phyloP scores from a whole-genome alignment of 192 early-diverging fungal genomes.

The Lobosporangium transversale region DNA sequence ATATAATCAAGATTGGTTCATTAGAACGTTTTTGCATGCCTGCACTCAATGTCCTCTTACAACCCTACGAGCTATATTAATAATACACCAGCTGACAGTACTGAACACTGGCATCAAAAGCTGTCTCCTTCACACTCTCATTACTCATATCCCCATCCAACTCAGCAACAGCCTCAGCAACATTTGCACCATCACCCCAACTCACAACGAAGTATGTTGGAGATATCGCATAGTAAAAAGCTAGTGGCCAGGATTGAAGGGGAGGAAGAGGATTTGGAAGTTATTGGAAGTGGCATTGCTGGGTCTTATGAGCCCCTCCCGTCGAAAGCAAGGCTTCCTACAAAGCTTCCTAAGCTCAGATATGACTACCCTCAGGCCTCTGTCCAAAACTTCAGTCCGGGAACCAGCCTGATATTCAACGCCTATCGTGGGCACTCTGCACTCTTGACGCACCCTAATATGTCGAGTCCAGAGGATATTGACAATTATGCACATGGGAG shows the following conservation, averaged over 20 bases:
- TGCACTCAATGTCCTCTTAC: conserved; percentile 14
- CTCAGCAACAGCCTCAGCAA: conserved; percentile 9
- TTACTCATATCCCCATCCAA: neutral
- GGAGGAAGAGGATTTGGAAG: conserved; percentile 28
- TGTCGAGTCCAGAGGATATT: neutral
- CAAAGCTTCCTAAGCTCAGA: conserved; percentile 30
- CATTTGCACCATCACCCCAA: conserved; percentile 6
- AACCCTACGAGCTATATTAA: conserved; percentile 9
- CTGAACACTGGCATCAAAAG: neutral
- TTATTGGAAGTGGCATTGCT: conserved; percentile 36
- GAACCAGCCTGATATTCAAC: conserved; percentile 43
- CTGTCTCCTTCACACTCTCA: neutral
- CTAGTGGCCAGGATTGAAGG: conserved; percentile 16
- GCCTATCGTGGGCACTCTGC: conserved; percentile 20
- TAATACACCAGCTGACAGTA: neutral
- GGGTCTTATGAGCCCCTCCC: conserved; percentile 1
- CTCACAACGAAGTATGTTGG: neutral
- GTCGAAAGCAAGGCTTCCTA: neutral
- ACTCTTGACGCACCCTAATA: conserved; percentile 19
- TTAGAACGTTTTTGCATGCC: conserved; percentile 5
- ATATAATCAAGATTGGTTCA: neutral
- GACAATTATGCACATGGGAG: neutral
- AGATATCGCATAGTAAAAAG: conserved; percentile 2
- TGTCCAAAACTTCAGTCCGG: conserved; percentile 44
- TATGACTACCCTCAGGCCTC: conserved; percentile 24